These are phyloP conservation scores for Gossypium raimondii DNA, from an alignment of 345 rosid genomes.

Conservation along the genomic window DNA sequence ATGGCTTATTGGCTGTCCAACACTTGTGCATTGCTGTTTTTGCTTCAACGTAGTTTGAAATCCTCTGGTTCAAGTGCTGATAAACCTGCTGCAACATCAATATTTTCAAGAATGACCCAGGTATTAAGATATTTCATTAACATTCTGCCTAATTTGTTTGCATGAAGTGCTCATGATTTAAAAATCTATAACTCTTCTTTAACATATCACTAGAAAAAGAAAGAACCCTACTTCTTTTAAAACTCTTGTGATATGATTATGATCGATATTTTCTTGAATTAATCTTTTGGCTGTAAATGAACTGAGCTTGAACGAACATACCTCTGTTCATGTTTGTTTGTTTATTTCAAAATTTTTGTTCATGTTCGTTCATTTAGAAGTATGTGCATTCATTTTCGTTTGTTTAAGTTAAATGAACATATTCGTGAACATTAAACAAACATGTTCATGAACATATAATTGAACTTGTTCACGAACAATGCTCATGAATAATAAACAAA, in stretches of 20 bases:
- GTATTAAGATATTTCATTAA: slow-evolving; percentile 27
- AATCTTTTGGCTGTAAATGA: too few species aligned
- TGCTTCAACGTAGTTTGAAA: slow-evolving; percentile 80
- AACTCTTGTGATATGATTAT: not conserved
- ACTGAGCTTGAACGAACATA: too few species aligned
- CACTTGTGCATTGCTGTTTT: slow-evolving; percentile 64
- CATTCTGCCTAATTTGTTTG: not conserved
- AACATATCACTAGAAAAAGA: not conserved
- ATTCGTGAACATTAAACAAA: too few species aligned
- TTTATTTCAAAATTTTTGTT: too few species aligned
- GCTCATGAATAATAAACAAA: too few species aligned
- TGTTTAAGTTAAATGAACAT: too few species aligned
- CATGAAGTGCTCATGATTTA: not conserved
- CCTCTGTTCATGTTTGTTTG: too few species aligned
- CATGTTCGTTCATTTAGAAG: too few species aligned
- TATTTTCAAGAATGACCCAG: slow-evolving; percentile 87
- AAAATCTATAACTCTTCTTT: not conserved
- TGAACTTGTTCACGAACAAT: too few species aligned
- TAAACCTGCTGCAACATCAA: slow-evolving; percentile 65
- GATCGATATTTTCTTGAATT: not conserved
- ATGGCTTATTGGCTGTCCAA: slow-evolving; percentile 92
- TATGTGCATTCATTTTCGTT: too few species aligned
- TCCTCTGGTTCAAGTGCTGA: slow-evolving; percentile 54
- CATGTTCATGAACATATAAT: too few species aligned
- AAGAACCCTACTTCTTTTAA: not conserved